A percentile compares a stretch with the other conserved stretches of the same genome.
These are phyloP conservation scores for Talaromyces sp. DNA, from an alignment of 2,329 filamentous ascomycete genomes.

Conservation along the genomic window DNA sequence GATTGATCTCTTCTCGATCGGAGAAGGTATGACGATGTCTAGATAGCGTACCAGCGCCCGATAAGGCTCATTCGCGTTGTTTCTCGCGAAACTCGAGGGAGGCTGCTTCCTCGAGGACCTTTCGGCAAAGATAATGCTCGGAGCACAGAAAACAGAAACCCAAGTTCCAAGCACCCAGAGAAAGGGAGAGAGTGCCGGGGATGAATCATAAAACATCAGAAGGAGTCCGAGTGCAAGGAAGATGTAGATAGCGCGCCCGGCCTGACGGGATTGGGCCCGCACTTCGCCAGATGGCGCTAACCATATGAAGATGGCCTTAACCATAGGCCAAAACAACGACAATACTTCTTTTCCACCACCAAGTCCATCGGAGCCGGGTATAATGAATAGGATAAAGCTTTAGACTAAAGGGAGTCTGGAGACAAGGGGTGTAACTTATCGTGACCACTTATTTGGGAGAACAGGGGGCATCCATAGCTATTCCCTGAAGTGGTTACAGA, in stretches of 20 bases:
- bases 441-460: neutral
- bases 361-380: neutral
- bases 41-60: constrained; percentile 1
- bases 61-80: neutral
- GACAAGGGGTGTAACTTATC: neutral
- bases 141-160: neutral
- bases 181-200: neutral
- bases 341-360: neutral
- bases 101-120: neutral
- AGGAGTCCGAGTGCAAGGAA: neutral
- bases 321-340: neutral
- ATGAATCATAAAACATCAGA: neutral
- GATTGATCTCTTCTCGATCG: neutral
- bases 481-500: neutral
- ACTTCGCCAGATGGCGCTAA: neutral
- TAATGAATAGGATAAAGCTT: neutral
- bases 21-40: neutral
- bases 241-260: neutral
- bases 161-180: neutral
- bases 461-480: neutral
- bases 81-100: neutral
- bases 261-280: neutral
- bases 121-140: neutral
- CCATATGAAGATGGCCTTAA: neutral
- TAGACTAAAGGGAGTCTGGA: neutral